Evolutionary conservation across 371 early-diverging fungal genomes (phyloP).

Genomic region (Mortierella sp.): DNA sequence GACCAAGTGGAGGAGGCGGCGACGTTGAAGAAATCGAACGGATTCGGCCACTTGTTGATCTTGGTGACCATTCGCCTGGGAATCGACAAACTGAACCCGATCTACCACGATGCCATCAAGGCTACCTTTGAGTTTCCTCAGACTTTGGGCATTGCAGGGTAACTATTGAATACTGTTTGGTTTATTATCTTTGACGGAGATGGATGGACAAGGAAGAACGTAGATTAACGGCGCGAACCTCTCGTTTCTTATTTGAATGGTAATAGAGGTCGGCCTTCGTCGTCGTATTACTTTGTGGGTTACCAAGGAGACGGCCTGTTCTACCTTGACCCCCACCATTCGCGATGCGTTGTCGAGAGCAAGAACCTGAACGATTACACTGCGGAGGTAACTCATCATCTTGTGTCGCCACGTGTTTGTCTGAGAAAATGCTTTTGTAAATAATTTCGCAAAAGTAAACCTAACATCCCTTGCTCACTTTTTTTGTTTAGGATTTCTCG

Average conservation of each 20-base stretch:
- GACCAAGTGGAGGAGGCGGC: conserved; percentile 58
- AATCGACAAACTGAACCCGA: conserved; percentile 85
- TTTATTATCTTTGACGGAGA: too few relatives aligned
- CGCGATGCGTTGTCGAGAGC: conserved; percentile 76
- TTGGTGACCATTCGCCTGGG: conserved; percentile 92
- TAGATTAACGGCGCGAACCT: not conserved
- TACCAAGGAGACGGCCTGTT: conserved; percentile 85
- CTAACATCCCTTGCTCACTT: not conserved
- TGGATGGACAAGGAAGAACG: too few relatives aligned
- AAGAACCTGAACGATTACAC: conserved; percentile 66
- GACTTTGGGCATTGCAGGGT: conserved; percentile 93
- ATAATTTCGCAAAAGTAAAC: not conserved
- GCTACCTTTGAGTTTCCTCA: conserved; percentile 82
- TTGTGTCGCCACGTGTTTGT: not conserved
- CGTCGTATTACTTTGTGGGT: conserved; percentile 94
- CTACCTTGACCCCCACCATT: conserved; percentile 95
- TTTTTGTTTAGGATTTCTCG: conserved; percentile 76
- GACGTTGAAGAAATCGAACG: conserved; percentile 25
- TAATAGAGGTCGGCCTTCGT: conserved; percentile 89
- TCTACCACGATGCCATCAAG: conserved; percentile 84
- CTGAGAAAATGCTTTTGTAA: not conserved
- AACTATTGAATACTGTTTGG: conserved; percentile 44
- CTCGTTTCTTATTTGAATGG: not conserved
- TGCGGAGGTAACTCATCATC: conserved; percentile 54
- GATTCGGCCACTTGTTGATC: conserved; percentile 79